phyloP scores from a whole-genome alignment of 352 stramenopile species.

The Phytopythium oedochilum region DNA sequence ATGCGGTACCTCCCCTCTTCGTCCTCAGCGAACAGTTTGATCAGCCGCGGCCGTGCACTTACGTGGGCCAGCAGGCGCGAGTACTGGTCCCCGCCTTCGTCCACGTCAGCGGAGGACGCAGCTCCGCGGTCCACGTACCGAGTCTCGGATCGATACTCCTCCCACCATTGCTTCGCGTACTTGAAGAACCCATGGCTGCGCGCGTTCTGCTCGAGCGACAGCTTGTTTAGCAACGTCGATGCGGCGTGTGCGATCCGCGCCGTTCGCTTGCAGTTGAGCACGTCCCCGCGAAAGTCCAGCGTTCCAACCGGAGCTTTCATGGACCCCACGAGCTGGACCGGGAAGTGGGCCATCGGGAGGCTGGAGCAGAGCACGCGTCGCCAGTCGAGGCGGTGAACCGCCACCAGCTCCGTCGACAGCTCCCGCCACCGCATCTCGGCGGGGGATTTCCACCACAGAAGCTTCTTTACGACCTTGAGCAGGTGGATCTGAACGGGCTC shows the following conservation, averaged over 20 bases:
- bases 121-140: conserved; percentile 6
- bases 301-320: conserved; percentile 71
- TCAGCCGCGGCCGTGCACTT: conserved; percentile 27
- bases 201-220: conserved; percentile 45
- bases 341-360: conserved; percentile 62
- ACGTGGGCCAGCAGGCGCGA: conserved; percentile 10
- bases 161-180: conserved; percentile 83
- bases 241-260: conserved; percentile 37
- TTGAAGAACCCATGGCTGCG: conserved; percentile 70
- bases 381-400: conserved; percentile 72
- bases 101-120: conserved; percentile 1
- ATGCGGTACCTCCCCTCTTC: conserved; percentile 81
- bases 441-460: conserved; percentile 17
- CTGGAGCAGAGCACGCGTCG: conserved; percentile 68
- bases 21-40: conserved; percentile 87
- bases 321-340: conserved; percentile 47
- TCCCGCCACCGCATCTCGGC: conserved; percentile 32
- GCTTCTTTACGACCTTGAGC: conserved; percentile 53
- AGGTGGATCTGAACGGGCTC: conserved; percentile 57
- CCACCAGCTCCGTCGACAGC: conserved; percentile 48
- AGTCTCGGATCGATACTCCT: conserved; percentile 54
- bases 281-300: conserved; percentile 62
- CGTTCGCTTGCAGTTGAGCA: conserved; percentile 54
- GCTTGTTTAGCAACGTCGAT: conserved; percentile 44
- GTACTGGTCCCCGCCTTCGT: conserved; percentile 18